These are phyloP conservation scores for Pseudozyma sp. DNA, from an alignment of 1,284 basidiomycete species.

Conservation along the genomic window DNA sequence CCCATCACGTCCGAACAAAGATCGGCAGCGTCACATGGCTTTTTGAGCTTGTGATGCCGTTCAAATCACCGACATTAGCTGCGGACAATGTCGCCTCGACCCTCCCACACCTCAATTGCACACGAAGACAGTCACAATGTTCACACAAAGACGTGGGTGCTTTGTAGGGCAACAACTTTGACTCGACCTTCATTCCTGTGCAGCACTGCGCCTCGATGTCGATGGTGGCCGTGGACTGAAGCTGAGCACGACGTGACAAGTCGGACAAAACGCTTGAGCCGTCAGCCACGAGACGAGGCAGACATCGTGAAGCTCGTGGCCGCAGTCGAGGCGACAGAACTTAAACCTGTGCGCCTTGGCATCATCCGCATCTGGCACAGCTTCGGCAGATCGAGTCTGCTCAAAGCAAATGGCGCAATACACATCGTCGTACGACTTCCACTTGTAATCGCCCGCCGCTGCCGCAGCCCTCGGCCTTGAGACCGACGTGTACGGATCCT, in stretches of 20 bases:
- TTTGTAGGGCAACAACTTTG: too few species aligned
- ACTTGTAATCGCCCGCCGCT: slow-evolving; percentile 37
- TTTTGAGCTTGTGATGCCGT: slow-evolving; percentile 33
- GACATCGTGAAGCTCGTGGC: slow-evolving; percentile 54
- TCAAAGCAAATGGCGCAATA: slow-evolving; percentile 59
- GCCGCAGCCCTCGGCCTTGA: slow-evolving; percentile 26
- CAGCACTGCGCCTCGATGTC: background rate
- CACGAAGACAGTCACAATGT: background rate
- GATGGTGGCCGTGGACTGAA: slow-evolving; percentile 32
- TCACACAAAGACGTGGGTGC: too few species aligned
- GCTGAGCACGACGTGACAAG: slow-evolving; percentile 50
- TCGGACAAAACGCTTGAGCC: slow-evolving; percentile 55
- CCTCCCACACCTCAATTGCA: background rate
- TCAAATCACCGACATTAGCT: slow-evolving; percentile 13
- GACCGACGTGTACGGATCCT: slow-evolving; percentile 30
- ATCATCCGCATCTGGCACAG: background rate
- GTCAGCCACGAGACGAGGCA: slow-evolving; percentile 54
- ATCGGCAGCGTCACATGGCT: slow-evolving; percentile 29
- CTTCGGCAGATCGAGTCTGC: slow-evolving; percentile 17
- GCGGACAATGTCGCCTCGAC: background rate
- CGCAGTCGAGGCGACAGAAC: slow-evolving; percentile 51
- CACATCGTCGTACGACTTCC: slow-evolving; percentile 48
- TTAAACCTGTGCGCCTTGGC: slow-evolving; percentile 6
- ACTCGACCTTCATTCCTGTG: slow-evolving; percentile 1
- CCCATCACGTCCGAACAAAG: slow-evolving; percentile 22